Percentiles rank a stretch among this genome's conserved stretches.
These are phyloP conservation scores for Conringia planisiliqua DNA, from an alignment of 345 rosid genomes.

Conservation along the genomic window DNA sequence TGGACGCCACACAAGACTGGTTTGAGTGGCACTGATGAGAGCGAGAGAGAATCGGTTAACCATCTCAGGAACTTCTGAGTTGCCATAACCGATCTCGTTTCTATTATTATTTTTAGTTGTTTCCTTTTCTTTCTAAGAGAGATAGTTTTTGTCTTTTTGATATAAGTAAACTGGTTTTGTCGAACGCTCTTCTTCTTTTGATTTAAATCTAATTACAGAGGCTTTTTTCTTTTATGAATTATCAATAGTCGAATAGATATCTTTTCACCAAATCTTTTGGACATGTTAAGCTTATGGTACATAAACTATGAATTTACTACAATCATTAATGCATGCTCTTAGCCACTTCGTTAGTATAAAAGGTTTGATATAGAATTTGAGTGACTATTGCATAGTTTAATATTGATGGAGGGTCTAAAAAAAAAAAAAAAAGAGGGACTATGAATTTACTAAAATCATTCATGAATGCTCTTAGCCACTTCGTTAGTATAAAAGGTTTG, in stretches of 20 bases:
- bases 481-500: neutral
- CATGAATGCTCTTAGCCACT: neutral
- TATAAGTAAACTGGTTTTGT: no score
- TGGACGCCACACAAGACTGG: neutral
- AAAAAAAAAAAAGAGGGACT: neutral
- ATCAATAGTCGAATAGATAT: neutral
- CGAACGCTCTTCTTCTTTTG: no score
- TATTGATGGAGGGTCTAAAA: neutral
- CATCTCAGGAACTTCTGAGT: neutral
- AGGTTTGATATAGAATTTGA: neutral
- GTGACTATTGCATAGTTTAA: neutral
- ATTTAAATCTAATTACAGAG: no score
- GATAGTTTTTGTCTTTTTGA: neutral
- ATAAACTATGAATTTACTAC: no score
- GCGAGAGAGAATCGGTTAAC: neutral
- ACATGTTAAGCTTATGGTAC: neutral
- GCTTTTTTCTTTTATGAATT: neutral
- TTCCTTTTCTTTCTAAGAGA: neutral
- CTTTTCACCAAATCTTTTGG: neutral
- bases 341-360: neutral
- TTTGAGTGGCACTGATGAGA: neutral
- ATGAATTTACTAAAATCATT: neutral
- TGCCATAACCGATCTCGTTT: neutral
- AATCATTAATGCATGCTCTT: neutral
- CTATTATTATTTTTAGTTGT: neutral